Conservation (phyloP, 805 yeast species). For the Pichia thaimueangensis region DNA sequence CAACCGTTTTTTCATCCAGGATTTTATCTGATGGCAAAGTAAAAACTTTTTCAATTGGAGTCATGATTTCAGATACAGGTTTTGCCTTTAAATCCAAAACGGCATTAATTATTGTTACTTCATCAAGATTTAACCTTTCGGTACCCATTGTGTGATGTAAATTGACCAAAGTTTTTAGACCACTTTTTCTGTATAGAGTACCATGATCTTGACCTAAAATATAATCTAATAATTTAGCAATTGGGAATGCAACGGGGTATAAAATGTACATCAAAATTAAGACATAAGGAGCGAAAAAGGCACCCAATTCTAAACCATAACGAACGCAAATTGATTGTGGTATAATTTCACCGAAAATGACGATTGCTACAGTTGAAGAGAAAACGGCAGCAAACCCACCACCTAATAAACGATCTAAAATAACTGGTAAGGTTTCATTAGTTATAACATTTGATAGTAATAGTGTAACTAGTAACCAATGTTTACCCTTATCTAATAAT, state of each 20-base stretch:
- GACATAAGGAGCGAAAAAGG: conserved; percentile 86
- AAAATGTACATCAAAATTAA: conserved; percentile 74
- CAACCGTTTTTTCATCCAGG: conserved; percentile 78
- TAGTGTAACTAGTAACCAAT: conserved; percentile 91
- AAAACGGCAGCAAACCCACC: conserved; percentile 98
- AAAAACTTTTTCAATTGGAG: conserved; percentile 85
- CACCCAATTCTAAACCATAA: conserved; percentile 87
- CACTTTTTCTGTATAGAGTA: conserved; percentile 85
- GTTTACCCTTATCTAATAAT: conserved; percentile 78
- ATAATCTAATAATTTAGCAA: conserved; percentile 71
- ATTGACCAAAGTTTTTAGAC: conserved; percentile 88
- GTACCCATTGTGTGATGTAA: conserved; percentile 93
- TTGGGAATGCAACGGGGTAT: conserved; percentile 92
- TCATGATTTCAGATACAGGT: conserved; percentile 81
- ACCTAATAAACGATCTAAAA: conserved; percentile 84
- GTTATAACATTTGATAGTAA: conserved; percentile 84
- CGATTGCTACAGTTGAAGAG: conserved; percentile 86
- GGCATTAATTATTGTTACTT: conserved; percentile 91
- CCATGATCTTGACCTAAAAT: conserved; percentile 95
- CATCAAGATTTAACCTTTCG: conserved; percentile 88
- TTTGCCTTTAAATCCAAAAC: conserved; percentile 92
- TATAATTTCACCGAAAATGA: conserved; percentile 91
- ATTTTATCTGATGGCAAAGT: conserved; percentile 80
- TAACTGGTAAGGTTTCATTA: conserved; percentile 91
- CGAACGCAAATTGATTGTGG: conserved; percentile 93